phyloP scores from a whole-genome alignment of 495 filamentous ascomycete genomes.

The Aspergillus funiculosus region DNA sequence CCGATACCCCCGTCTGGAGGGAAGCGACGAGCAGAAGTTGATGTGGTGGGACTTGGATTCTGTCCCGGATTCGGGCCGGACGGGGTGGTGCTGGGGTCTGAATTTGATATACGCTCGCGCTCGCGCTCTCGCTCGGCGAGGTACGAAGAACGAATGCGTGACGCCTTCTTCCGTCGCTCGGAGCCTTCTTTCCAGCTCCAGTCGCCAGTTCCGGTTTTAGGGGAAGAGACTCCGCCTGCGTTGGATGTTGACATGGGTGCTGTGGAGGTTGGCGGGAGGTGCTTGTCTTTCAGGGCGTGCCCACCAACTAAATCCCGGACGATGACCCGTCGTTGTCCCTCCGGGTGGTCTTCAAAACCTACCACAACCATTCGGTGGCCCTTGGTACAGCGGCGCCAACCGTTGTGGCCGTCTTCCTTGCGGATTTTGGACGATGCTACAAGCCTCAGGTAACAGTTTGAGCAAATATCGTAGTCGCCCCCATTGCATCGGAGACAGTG shows the following conservation, averaged over 20 bases:
- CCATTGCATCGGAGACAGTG: constrained; percentile 66
- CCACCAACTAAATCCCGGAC: constrained; percentile 71
- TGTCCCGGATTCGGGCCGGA: constrained; percentile 10
- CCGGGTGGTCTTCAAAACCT: constrained; percentile 57
- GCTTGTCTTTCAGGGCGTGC: constrained; percentile 51
- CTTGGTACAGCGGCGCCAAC: constrained; percentile 72
- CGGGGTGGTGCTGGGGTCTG: constrained; percentile 17
- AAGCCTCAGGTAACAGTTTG: constrained; percentile 64
- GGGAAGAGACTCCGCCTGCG: constrained; percentile 19
- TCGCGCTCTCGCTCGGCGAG: constrained; percentile 9
- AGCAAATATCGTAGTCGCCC: constrained; percentile 82
- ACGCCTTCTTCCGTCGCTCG: constrained; percentile 45
- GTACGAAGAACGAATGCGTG: constrained; percentile 27
- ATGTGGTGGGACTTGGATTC: constrained; percentile 9
- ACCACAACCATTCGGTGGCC: constrained; percentile 86
- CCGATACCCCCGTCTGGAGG: constrained; percentile 69
- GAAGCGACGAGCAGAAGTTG: constrained; percentile 36
- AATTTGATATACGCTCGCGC: constrained; percentile 8
- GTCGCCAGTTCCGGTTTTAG: constrained; percentile 30
- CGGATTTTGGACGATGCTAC: constrained; percentile 55
- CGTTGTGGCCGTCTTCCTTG: constrained; percentile 64
- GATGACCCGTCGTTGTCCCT: constrained; percentile 52
- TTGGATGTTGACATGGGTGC: constrained; percentile 17
- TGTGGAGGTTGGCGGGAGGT: constrained; percentile 24
- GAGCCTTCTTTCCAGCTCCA: constrained; percentile 50